Evolutionary conservation across 2,329 filamentous ascomycete species (phyloP).

Genomic region (Colletotrichum sp.): DNA sequence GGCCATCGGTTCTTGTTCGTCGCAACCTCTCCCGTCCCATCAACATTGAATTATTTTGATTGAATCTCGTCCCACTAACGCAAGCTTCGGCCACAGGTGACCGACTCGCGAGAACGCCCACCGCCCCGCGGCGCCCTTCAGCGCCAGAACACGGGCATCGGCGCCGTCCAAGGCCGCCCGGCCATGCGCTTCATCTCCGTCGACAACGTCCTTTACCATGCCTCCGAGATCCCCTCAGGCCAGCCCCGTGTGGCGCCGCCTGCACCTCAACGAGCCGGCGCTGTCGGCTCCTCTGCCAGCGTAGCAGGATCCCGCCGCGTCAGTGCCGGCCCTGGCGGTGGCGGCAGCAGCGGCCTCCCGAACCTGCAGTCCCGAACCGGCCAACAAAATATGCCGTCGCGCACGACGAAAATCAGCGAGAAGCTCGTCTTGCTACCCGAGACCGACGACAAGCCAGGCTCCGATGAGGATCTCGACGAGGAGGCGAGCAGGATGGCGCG

Average conservation of each 20-base stretch:
- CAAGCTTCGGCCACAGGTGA: conserved; percentile 32
- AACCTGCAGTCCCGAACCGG: conserved; percentile 49
- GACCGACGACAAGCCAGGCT: conserved; percentile 62
- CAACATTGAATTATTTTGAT: not conserved
- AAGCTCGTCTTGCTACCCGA: conserved; percentile 96
- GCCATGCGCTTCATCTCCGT: conserved; percentile 83
- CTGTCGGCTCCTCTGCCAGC: conserved; percentile 35
- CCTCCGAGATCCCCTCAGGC: conserved; percentile 92
- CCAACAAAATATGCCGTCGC: conserved; percentile 72
- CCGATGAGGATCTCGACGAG: conserved; percentile 59
- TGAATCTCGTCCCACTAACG: conserved; percentile 9
- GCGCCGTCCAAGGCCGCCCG: conserved; percentile 31
- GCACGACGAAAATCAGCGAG: conserved; percentile 93
- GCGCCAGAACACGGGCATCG: conserved; percentile 36
- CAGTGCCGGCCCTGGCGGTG: conserved; percentile 22
- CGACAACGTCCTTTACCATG: conserved; percentile 93
- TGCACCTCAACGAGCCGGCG: conserved; percentile 51
- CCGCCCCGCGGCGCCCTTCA: conserved; percentile 34
- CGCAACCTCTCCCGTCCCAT: not conserved
- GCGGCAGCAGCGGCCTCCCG: conserved; percentile 8
- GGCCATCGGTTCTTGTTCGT: conserved; percentile 65
- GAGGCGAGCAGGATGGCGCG: conserved; percentile 38
- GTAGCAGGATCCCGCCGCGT: conserved; percentile 6
- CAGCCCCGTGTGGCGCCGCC: conserved; percentile 77
- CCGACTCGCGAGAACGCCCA: conserved; percentile 41